These are phyloP conservation scores for Acacia acuminata DNA, from an alignment of 306 rosid genomes.

Conservation along the genomic window DNA sequence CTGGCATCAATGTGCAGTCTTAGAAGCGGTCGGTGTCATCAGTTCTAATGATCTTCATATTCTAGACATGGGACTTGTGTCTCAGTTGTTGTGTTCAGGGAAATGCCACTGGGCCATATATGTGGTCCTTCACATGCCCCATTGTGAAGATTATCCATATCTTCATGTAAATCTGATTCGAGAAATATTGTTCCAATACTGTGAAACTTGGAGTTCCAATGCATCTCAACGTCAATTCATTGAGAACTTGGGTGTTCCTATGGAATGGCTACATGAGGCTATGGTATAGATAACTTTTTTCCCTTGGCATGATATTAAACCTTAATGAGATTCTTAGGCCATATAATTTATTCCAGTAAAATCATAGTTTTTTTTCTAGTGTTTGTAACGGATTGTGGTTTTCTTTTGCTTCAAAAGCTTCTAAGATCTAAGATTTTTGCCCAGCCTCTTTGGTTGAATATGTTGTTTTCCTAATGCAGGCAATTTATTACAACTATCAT, in stretches of 20 bases:
- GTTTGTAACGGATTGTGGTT: conserved; percentile 18
- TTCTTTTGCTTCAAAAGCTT: conserved; percentile 20
- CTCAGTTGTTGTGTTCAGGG: conserved; percentile 83
- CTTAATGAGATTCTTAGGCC: conserved; percentile 16
- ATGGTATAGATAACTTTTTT: conserved; percentile 57
- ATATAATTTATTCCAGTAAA: conserved; percentile 13
- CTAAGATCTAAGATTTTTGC: conserved; percentile 13
- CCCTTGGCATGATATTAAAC: conserved; percentile 28
- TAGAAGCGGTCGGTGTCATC: conserved; percentile 90
- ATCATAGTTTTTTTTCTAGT: conserved; percentile 7
- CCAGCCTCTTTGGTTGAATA: conserved; percentile 34
- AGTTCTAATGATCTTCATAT: conserved; percentile 81
- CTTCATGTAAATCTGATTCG: conserved; percentile 81
- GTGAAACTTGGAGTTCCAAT: conserved; percentile 93
- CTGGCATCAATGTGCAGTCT: conserved; percentile 88
- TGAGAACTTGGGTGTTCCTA: conserved; percentile 84
- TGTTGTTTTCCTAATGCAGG: conserved; percentile 59
- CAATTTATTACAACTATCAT: conserved; percentile 69
- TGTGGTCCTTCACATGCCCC: conserved; percentile 88
- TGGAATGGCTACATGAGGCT: conserved; percentile 92
- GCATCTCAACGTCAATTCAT: conserved; percentile 75
- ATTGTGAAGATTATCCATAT: conserved; percentile 76
- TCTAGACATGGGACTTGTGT: conserved; percentile 85
- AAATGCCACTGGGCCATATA: conserved; percentile 98
- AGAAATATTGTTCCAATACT: conserved; percentile 92